phyloP scores from a whole-genome alignment of 1,284 basidiomycete species.

The Apiotrichum laibachii region DNA sequence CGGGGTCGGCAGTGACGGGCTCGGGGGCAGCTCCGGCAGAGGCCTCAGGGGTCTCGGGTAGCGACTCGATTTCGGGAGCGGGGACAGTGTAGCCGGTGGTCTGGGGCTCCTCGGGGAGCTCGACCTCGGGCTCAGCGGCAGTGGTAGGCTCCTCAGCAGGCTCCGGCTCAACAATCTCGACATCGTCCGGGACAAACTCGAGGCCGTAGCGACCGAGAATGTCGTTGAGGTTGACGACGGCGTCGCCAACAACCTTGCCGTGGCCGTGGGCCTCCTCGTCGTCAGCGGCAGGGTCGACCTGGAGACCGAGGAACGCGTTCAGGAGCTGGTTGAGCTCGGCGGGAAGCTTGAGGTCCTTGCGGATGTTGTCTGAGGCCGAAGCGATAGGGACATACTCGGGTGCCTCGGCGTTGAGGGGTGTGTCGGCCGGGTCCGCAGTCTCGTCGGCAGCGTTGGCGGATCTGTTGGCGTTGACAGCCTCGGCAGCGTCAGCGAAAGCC shows the following conservation, averaged over 20 bases:
- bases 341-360: slow-evolving; percentile 24
- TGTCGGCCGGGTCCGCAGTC: background rate
- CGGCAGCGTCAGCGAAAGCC: background rate
- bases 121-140: background rate
- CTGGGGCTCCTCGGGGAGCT: slow-evolving; percentile 1
- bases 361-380: background rate
- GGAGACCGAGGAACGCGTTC: slow-evolving; percentile 41
- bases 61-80: slow-evolving; percentile 6
- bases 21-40: background rate
- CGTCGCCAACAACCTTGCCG: slow-evolving; percentile 22
- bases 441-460: background rate
- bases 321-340: slow-evolving; percentile 44
- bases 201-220: slow-evolving; percentile 44
- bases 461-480: background rate
- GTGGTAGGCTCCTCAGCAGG: slow-evolving; percentile 10
- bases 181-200: slow-evolving; percentile 39
- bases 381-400: background rate
- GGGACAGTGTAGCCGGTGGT: background rate
- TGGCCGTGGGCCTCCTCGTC: slow-evolving; percentile 18
- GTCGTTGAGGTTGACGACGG: slow-evolving; percentile 39
- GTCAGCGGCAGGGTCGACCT: slow-evolving; percentile 29
- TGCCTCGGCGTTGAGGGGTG: slow-evolving; percentile 7
- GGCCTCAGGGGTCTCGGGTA: background rate
- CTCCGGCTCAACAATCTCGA: slow-evolving; percentile 14
- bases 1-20: background rate